Conservation (phyloP, 805 yeast genomes). For the Tetrapisispora iriomotensis region DNA sequence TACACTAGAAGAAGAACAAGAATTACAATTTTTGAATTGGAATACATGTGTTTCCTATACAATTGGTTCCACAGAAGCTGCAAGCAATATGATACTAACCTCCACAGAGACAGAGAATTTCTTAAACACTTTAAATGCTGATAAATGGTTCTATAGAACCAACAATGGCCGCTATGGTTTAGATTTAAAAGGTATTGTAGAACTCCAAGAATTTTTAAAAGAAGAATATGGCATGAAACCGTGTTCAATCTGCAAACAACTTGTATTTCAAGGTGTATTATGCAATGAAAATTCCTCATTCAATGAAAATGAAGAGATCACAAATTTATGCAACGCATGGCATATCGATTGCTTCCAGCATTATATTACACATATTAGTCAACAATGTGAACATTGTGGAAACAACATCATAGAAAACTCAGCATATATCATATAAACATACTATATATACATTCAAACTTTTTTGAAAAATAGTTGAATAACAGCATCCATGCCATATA, state of each 20-base stretch:
- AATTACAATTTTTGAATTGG: slow-evolving; percentile 6
- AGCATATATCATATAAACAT: slow-evolving; percentile 14
- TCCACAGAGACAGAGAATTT: slow-evolving; percentile 16
- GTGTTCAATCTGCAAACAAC: slow-evolving; percentile 17
- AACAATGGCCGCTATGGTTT: slow-evolving; percentile 18
- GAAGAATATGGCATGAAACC: slow-evolving; percentile 10
- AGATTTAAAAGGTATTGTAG: slow-evolving; percentile 19
- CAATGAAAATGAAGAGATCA: slow-evolving; percentile 1
- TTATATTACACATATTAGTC: slow-evolving; percentile 19
- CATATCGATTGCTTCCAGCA: slow-evolving; percentile 27
- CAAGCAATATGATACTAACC: slow-evolving; percentile 12
- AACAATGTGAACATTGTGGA: slow-evolving; percentile 14
- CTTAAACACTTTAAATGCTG: slow-evolving; percentile 12
- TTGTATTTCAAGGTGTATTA: slow-evolving; percentile 20
- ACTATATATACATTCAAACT: neutral
- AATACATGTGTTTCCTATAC: slow-evolving; percentile 10
- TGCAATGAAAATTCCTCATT: slow-evolving; percentile 8
- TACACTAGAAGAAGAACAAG: neutral
- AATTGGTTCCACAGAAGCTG: slow-evolving; percentile 15
- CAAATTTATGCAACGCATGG: slow-evolving; percentile 11
- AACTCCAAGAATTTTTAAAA: slow-evolving; percentile 19
- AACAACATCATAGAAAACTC: slow-evolving; percentile 13
- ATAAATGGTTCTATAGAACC: slow-evolving; percentile 23
- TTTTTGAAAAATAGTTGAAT: too few species aligned
- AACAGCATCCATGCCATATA: too few species aligned